A percentile compares a stretch with the other conserved stretches of the same genome.
These are phyloP conservation scores for Pleurotus pulmonarius DNA, from an alignment of 768 basidiomycete genomes.

Conservation along the genomic window DNA sequence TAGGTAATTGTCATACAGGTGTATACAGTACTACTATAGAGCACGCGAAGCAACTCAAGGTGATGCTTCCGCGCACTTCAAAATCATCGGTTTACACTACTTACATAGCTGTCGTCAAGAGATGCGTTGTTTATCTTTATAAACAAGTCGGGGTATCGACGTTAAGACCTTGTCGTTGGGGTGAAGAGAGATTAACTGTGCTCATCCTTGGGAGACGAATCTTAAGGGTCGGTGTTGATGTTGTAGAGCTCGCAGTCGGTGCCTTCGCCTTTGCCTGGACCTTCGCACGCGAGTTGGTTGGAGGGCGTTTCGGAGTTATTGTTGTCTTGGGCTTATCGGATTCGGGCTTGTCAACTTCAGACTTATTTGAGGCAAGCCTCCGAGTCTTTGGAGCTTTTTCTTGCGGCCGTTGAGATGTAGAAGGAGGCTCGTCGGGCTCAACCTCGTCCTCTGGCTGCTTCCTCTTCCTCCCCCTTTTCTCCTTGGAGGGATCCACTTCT, in stretches of 20 bases:
- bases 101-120: too few species aligned
- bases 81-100: too few species aligned
- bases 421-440: constrained; percentile 2
- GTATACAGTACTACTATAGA: too few species aligned
- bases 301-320: background rate
- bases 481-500: background rate
- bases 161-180: constrained; percentile 3
- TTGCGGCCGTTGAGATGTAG: background rate
- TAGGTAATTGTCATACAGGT: too few species aligned
- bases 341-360: constrained; percentile 9
- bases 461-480: constrained; percentile 18
- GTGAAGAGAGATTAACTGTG: constrained; percentile 19
- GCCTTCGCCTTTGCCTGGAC: constrained; percentile 10
- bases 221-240: constrained; percentile 43
- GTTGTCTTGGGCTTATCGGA: constrained; percentile 8
- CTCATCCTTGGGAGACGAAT: constrained; percentile 51
- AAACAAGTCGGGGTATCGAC: constrained; percentile 7
- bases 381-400: constrained; percentile 9
- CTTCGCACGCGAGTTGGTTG: constrained; percentile 23
- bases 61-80: too few species aligned
- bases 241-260: constrained; percentile 9
- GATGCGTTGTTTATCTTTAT: background rate
- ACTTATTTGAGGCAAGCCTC: constrained; percentile 4
- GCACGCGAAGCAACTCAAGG: too few species aligned
- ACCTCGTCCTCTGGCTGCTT: constrained; percentile 4